Evolutionary conservation across 1,284 basidiomycete species (phyloP).

Genomic region (Pascua sp.): DNA sequence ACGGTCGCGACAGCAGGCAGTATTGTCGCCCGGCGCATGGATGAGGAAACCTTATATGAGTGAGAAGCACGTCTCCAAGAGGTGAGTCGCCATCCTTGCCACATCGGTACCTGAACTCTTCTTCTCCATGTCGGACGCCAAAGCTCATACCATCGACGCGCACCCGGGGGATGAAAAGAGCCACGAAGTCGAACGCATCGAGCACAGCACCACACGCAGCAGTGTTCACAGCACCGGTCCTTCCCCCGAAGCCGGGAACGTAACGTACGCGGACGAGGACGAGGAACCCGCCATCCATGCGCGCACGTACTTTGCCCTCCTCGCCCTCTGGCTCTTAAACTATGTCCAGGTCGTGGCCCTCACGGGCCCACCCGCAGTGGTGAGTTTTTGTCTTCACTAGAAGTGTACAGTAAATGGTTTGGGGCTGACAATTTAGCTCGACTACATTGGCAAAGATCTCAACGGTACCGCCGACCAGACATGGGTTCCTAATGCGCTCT

Average conservation of each 20-base stretch:
- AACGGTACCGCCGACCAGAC: not conserved
- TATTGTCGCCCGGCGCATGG: no score
- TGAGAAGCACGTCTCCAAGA: no score
- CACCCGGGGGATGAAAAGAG: no score
- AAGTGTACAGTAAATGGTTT: not conserved
- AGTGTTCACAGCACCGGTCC: no score
- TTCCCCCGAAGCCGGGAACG: not conserved
- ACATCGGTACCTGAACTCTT: no score
- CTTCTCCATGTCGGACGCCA: no score
- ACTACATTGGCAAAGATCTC: constrained; percentile 7
- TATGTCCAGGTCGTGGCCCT: constrained; percentile 5
- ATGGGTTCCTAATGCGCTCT: constrained; percentile 10
- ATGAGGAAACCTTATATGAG: no score
- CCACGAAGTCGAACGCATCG: no score
- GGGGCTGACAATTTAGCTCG: constrained; percentile 2
- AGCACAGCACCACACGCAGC: no score
- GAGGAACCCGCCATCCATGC: constrained; percentile 4
- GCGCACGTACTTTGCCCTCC: constrained; percentile 3
- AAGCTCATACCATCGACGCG: no score
- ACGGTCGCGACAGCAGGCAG: no score
- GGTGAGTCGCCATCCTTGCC: no score
- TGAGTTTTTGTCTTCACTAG: not conserved
- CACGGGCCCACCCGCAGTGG: constrained; percentile 1
- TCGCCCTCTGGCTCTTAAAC: constrained; percentile 5
- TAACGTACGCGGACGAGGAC: constrained; percentile 3